Percentiles rank a stretch among this genome's conserved stretches.
Evolutionary conservation across 805 yeast species (phyloP).

Genomic region (Metschnikowia chrysomelidarum): DNA sequence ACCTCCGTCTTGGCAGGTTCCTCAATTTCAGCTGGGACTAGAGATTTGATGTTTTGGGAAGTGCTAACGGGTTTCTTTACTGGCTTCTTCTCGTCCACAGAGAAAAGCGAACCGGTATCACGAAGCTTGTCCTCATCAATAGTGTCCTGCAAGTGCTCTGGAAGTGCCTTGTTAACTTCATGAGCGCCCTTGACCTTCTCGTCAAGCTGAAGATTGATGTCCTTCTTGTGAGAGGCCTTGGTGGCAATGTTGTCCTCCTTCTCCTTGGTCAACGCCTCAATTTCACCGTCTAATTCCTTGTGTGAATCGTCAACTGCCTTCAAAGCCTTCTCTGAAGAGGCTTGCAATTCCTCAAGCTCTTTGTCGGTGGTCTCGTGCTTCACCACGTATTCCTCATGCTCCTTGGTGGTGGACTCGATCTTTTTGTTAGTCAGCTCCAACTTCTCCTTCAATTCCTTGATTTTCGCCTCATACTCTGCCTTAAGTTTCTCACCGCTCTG

Average conservation of each 20-base stretch:
- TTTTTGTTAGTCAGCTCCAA: slow-evolving; percentile 41
- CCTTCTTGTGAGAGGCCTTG: slow-evolving; percentile 35
- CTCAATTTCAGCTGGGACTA: slow-evolving; percentile 6
- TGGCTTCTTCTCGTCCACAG: slow-evolving; percentile 25
- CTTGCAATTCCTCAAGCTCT: slow-evolving; percentile 37
- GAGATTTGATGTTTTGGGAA: too few species aligned
- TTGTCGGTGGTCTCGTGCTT: slow-evolving; percentile 41
- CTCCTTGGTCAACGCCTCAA: slow-evolving; percentile 40
- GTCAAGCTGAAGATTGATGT: slow-evolving; percentile 30
- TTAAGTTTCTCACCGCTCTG: slow-evolving; percentile 44
- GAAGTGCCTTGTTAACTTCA: slow-evolving; percentile 47
- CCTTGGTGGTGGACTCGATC: slow-evolving; percentile 32
- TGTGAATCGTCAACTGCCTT: slow-evolving; percentile 27
- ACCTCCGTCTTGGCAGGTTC: neutral
- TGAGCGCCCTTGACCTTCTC: slow-evolving; percentile 45
- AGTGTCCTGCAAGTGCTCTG: slow-evolving; percentile 47
- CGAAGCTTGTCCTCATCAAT: slow-evolving; percentile 35
- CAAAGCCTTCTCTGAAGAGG: slow-evolving; percentile 24
- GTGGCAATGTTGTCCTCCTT: slow-evolving; percentile 35
- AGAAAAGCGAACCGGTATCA: slow-evolving; percentile 40
- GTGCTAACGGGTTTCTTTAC: slow-evolving; percentile 9
- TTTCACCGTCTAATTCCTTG: slow-evolving; percentile 41
- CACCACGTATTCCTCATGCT: slow-evolving; percentile 31
- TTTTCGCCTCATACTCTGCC: slow-evolving; percentile 41
- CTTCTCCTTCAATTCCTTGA: slow-evolving; percentile 44